Conservation (phyloP, 352 stramenopile genomes). For the Pythium apleroticum region DNA sequence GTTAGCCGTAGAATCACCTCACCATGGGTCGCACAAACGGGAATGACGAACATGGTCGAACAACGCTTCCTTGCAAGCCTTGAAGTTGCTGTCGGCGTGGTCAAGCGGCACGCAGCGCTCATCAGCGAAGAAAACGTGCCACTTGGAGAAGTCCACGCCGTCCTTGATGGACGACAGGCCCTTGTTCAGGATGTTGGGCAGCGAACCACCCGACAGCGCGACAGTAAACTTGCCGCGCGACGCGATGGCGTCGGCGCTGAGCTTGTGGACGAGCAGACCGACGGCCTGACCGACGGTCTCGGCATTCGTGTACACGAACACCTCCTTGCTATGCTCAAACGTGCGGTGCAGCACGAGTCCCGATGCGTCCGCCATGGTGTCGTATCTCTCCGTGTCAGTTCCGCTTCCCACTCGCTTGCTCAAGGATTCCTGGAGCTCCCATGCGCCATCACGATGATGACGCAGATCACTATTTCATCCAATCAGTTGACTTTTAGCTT, state of each 20-base stretch:
- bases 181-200: slow-evolving; percentile 88
- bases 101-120: slow-evolving; percentile 94
- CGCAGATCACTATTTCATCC: background rate
- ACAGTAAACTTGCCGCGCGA: slow-evolving; percentile 70
- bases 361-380: slow-evolving; percentile 18
- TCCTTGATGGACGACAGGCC: slow-evolving; percentile 70
- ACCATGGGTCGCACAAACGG: background rate
- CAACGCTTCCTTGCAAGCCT: slow-evolving; percentile 89
- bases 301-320: slow-evolving; percentile 50
- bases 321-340: slow-evolving; percentile 39
- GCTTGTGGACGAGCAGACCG: slow-evolving; percentile 59
- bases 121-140: slow-evolving; percentile 98
- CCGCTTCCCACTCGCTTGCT: background rate
- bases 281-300: slow-evolving; percentile 66
- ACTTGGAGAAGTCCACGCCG: slow-evolving; percentile 93
- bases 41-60: slow-evolving; percentile 72
- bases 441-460: background rate
- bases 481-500: slow-evolving; percentile 1
- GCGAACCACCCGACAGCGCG: slow-evolving; percentile 85
- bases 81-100: slow-evolving; percentile 95
- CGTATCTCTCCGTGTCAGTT: background rate
- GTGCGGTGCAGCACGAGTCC: slow-evolving; percentile 24
- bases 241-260: slow-evolving; percentile 65
- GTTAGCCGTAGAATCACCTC: background rate
- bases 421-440: background rate